phyloP scores from a whole-genome alignment of 345 rosid species.

The Salix koriyanagi region DNA sequence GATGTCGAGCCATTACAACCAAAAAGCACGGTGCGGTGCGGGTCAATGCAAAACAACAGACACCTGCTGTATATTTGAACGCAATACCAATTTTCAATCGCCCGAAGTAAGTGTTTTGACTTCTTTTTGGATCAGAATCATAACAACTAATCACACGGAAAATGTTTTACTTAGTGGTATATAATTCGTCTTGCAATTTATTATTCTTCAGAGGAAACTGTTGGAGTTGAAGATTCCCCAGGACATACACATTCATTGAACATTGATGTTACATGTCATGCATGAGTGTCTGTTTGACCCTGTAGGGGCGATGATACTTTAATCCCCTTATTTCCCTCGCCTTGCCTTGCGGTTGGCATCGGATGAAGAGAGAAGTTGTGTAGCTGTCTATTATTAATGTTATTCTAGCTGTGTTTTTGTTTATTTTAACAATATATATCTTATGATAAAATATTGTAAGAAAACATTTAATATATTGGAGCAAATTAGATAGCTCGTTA shows the following conservation, averaged over 20 bases:
- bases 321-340: too few relatives aligned
- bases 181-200: not conserved
- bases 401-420: too few relatives aligned
- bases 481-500: not conserved
- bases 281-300: not conserved
- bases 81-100: too few relatives aligned
- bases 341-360: not conserved
- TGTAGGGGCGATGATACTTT: not conserved
- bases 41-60: too few relatives aligned
- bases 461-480: not conserved
- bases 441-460: too few relatives aligned
- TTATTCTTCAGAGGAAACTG: not conserved
- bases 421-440: too few relatives aligned
- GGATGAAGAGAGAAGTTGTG: not conserved
- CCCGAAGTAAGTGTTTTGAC: too few relatives aligned
- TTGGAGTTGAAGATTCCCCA: not conserved
- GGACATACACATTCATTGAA: not conserved
- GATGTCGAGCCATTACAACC: not conserved
- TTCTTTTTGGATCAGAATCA: too few relatives aligned
- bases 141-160: not conserved
- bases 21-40: too few relatives aligned
- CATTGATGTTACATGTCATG: not conserved
- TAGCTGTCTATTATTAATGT: too few relatives aligned
- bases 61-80: too few relatives aligned
- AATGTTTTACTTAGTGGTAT: not conserved